Base-by-base conservation (phyloP, 1,284 basidiomycete species). In the Rhodotorula sp. region DNA sequence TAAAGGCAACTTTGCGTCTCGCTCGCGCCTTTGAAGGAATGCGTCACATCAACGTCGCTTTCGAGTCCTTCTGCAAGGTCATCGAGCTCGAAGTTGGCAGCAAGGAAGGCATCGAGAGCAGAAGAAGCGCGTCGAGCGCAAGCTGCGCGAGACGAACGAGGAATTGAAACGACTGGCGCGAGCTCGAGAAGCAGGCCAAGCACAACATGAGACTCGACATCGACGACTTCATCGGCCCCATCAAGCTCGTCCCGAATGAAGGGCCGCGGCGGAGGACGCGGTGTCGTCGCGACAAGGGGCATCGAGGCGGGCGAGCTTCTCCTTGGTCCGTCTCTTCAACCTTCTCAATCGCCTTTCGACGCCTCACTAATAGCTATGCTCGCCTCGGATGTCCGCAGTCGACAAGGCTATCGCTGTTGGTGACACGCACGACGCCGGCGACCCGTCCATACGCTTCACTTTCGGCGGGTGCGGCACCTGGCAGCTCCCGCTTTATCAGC, bases 261-360 rank as follows among this genome's bases (percentile, higher is more conserved):
- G 8, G 34, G 11, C 9, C 62, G 65, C 1, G 66, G 52, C 1
- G 70, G 66, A 1, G 70, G 70, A 10, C 58, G 70, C 52, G 67
- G 70, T 1, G 15, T 72, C 13, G 36, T 68, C 27, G 61, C 67
- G 9, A 66, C 60, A 29, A 57, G 55, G 27, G 60, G 60, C 30
- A 48, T 72, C 44, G n/a, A 52, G 9, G 53, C 64, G 4, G 70
- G 67, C 2, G 61, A 63, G 27, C 15, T 72, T 1, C 61, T 72
- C 15, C 56, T 72, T 44, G 67, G 62, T 68, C 7, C 17, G 66
- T 48, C 30, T n/a, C n/a, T 10, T 13, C 36, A 36, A 36, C 36
- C 36, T 36, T 36, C 36, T 36, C 36, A 36, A 36, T 36, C 36
- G 36, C 36, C 13, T 36, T 36, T 36, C 36, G 36, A 36, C 36